These are phyloP conservation scores for Sicyos edulis DNA, from an alignment of 306 rosid species.

Conservation along the genomic window DNA sequence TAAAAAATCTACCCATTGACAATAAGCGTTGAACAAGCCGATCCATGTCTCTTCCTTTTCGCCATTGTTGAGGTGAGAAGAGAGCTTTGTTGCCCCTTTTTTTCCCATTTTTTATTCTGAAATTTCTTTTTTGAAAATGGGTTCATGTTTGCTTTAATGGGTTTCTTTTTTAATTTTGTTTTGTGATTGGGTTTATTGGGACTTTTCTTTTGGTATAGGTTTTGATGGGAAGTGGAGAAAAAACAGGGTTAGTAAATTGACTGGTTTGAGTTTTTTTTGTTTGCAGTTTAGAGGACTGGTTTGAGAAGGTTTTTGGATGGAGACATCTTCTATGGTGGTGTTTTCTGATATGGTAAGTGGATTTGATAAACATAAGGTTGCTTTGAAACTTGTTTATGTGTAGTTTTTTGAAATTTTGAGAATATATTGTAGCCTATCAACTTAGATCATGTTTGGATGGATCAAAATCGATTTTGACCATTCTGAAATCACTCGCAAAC, in stretches of 20 bases:
- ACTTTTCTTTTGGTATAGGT: neutral
- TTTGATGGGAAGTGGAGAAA: neutral
- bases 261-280: neutral
- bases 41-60: conserved; percentile 15
- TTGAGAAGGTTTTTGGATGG: conserved; percentile 39
- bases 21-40: conserved; percentile 29
- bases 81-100: neutral
- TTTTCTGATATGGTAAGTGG: conserved; percentile 57
- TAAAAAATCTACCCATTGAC: conserved; percentile 29
- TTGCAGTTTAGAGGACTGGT: conserved; percentile 25
- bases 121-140: neutral
- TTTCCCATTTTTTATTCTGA: neutral
- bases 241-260: neutral
- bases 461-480: too few relatives aligned
- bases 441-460: neutral
- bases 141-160: conserved; percentile 1
- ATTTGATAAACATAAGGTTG: neutral
- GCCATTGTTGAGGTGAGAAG: conserved; percentile 17
- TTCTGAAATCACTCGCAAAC: too few relatives aligned
- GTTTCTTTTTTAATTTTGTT: neutral
- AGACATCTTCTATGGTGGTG: conserved; percentile 44
- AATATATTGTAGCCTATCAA: neutral
- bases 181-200: neutral
- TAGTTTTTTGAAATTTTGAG: neutral
- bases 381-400: neutral